Evolutionary conservation across 2,329 filamentous ascomycete genomes (phyloP).

Genomic region (Fusarium compactum): DNA sequence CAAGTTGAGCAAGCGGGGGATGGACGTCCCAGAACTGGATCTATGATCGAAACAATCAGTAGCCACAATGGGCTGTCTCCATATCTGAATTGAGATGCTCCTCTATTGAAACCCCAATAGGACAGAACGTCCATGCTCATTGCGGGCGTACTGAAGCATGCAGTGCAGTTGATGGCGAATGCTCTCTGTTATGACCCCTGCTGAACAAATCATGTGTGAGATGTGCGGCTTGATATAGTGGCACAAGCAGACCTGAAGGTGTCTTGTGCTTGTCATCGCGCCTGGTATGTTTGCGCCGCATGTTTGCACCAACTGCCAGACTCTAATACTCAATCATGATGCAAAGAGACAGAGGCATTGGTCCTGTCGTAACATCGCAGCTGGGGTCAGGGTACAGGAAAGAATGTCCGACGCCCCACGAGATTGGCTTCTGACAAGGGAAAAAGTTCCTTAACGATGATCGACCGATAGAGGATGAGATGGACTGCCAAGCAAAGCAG

Average conservation of each 20-base stretch:
- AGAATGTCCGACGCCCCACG: conserved; percentile 15
- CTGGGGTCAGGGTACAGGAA: conserved; percentile 8
- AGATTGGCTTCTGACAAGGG: conserved; percentile 45
- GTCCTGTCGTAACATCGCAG: neutral
- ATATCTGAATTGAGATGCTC: conserved; percentile 4
- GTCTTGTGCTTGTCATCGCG: conserved; percentile 1
- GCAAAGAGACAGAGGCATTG: conserved; percentile 2
- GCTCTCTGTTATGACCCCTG: neutral
- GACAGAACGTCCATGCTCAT: conserved; percentile 1
- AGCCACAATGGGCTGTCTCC: conserved; percentile 22
- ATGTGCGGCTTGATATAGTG: neutral
- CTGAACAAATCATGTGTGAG: conserved; percentile 4
- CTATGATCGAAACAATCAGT: conserved; percentile 27
- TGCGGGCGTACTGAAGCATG: conserved; percentile 18
- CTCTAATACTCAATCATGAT: neutral
- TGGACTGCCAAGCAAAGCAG: conserved; percentile 16
- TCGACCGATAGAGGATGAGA: conserved; percentile 44
- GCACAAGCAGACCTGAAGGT: neutral
- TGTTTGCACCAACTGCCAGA: conserved; percentile 1
- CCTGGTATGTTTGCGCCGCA: conserved; percentile 7
- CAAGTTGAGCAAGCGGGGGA: conserved; percentile 3
- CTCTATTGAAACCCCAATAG: conserved; percentile 30
- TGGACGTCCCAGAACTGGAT: conserved; percentile 2
- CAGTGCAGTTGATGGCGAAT: conserved; percentile 11
- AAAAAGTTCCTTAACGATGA: conserved; percentile 37